Evolutionary conservation across 1,284 basidiomycete species (phyloP), one percentile per base, ranked within the genome.

Genomic region (Tilletia caries): DNA sequence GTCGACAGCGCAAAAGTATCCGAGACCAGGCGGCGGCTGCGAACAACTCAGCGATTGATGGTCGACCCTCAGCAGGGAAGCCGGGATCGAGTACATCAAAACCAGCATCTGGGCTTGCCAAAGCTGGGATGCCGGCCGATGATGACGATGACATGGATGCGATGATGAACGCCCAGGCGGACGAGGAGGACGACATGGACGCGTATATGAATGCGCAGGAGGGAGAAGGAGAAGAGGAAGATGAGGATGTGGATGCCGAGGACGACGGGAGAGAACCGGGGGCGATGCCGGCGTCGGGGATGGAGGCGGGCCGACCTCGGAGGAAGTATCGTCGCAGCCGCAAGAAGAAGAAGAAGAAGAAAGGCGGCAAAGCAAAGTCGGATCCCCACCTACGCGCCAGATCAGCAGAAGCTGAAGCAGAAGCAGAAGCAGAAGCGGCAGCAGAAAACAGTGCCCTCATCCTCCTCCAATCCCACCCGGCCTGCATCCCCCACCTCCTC

Each of bases 81-180:
- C 20, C 48, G 23, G 48, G 12, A 25, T n/a, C 48, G 20, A 50
- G 48, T 18, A 13, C 48, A 8, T 50, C 3, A n/a, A 25, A 50
- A 41, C 37, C 2, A 41, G 1, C 37, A 41, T 6, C 37, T 10
- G 37, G 37, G 37, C 37, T 15, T 44, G 15, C 37, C 8, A 1
- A 41, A 41, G 37, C 37, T 10, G 37, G 15, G 15, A 41, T 15
- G 37, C 15, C 8, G 10, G 37, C 8, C 37, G 37, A 20, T 6
- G 58, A 33, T n/a, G 58, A 62, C 3, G 58, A 62, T 62, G 58
- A 62, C 18, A 37, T 34, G 32, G 58, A 62, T 34, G 58, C 58
- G 29, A 62, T 62, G 58, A 62, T 62, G 58, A 62, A 62, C 34
- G 58, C 32, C 32, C 27, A 25, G 8, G 23, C 20, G 48, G 48